These are phyloP conservation scores for Ogataea saltuana DNA, from an alignment of 805 yeast genomes.

Conservation along the genomic window DNA sequence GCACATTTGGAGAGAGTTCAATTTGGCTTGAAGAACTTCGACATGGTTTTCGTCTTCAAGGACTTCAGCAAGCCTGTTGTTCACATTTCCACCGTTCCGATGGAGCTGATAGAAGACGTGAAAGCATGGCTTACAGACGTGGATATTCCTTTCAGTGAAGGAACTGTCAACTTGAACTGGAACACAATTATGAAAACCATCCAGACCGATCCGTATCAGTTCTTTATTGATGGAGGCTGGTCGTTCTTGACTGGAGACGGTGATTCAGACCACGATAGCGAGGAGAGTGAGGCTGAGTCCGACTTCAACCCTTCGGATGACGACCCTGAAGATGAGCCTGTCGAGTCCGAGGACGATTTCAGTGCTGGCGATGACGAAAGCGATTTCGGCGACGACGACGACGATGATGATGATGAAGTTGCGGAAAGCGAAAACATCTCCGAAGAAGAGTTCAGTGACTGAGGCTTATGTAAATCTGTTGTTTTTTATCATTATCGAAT, in stretches of 20 bases:
- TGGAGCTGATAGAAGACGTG: conserved; percentile 86
- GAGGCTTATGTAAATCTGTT: conserved; percentile 2
- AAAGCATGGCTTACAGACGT: conserved; percentile 98
- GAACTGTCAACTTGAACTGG: conserved; percentile 96
- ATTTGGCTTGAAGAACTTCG: conserved; percentile 95
- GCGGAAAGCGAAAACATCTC: conserved; percentile 33
- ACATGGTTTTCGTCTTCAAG: conserved; percentile 93
- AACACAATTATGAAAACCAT: conserved; percentile 91
- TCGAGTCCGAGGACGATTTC: conserved; percentile 34
- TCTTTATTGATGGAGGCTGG: conserved; percentile 97
- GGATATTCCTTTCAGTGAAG: conserved; percentile 92
- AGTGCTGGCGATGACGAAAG: conserved; percentile 28
- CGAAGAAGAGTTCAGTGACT: conserved; percentile 36
- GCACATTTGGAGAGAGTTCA: conserved; percentile 97
- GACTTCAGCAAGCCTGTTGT: conserved; percentile 86
- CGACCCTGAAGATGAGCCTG: conserved; percentile 57
- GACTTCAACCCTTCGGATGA: conserved; percentile 66
- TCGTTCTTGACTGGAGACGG: conserved; percentile 86
- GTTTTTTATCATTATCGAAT: background rate
- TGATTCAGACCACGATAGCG: conserved; percentile 70
- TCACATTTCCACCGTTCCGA: conserved; percentile 92
- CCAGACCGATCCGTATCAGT: conserved; percentile 88
- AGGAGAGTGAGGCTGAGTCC: conserved; percentile 65
- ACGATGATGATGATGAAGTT: conserved; percentile 26
- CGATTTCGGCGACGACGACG: conserved; percentile 29